Evolutionary conservation across 225 moss, liverwort and hornwort genomes (phyloP).

Genomic region (Bryum argenteum): DNA sequence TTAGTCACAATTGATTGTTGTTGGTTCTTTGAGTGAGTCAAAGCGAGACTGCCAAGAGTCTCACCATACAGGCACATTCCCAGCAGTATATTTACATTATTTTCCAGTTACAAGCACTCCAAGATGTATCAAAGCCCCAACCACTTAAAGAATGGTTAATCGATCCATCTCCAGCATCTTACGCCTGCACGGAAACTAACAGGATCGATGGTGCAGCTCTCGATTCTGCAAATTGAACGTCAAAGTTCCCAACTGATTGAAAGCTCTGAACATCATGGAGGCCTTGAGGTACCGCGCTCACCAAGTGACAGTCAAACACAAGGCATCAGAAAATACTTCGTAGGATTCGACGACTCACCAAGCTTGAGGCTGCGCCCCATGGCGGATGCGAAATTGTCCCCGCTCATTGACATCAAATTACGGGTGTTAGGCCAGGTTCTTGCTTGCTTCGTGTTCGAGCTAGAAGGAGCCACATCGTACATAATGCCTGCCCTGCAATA

Average conservation of each 20-base stretch:
- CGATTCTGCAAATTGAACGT: neutral
- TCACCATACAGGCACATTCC: neutral
- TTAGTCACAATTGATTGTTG: too few species aligned
- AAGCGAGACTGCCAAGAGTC: neutral
- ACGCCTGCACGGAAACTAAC: neutral
- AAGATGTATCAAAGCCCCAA: neutral
- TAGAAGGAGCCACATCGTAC: slow-evolving; percentile 44
- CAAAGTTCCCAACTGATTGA: neutral
- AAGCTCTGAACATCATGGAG: slow-evolving; percentile 4
- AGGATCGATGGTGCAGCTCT: neutral
- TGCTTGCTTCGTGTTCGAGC: slow-evolving; percentile 17
- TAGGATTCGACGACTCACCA: slow-evolving; percentile 27
- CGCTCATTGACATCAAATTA: slow-evolving; percentile 72
- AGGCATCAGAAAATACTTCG: neutral
- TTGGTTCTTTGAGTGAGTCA: too few species aligned
- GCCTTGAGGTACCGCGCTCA: neutral
- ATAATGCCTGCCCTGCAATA: slow-evolving; percentile 70
- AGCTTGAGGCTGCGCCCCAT: slow-evolving; percentile 67
- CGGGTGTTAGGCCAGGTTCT: slow-evolving; percentile 15
- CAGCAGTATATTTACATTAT: neutral
- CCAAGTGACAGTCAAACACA: neutral
- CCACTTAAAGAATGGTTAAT: neutral
- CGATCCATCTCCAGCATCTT: neutral
- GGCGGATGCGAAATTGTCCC: slow-evolving; percentile 67
- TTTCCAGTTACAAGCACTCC: neutral